phyloP scores from a whole-genome alignment of 2,329 filamentous ascomycete genomes.

The Furcasterigmium sp. region DNA sequence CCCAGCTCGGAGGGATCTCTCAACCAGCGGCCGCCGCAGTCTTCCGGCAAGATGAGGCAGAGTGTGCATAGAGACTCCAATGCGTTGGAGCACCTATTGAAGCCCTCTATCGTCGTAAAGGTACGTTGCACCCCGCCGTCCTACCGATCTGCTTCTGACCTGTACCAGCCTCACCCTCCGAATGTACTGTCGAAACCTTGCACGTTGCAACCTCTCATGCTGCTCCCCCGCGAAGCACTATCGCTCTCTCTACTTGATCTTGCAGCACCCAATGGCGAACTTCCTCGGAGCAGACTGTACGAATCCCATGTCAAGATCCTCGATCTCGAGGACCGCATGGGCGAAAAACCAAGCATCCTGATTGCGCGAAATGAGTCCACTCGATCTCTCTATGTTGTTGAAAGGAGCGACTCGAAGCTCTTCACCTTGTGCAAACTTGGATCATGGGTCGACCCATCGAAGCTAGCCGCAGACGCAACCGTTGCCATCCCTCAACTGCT shows the following conservation, averaged over 20 bases:
- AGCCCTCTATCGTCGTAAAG: conserved; percentile 46
- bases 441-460: conserved; percentile 56
- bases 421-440: conserved; percentile 67
- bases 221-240: conserved; percentile 56
- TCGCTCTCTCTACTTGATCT: conserved; percentile 59
- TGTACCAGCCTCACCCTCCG: conserved; percentile 49
- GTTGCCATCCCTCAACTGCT: conserved; percentile 26
- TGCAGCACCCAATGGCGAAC: conserved; percentile 39
- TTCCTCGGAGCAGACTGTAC: conserved; percentile 50
- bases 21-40: conserved; percentile 22
- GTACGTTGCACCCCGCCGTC: conserved; percentile 23
- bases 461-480: conserved; percentile 45
- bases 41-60: conserved; percentile 22
- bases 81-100: conserved; percentile 47
- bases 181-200: conserved; percentile 47
- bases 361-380: conserved; percentile 55
- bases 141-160: conserved; percentile 11
- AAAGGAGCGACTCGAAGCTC: conserved; percentile 54
- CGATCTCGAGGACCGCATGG: conserved; percentile 57
- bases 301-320: conserved; percentile 58
- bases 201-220: conserved; percentile 54
- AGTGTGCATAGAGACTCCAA: conserved; percentile 29
- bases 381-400: conserved; percentile 55
- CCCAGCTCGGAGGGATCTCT: conserved; percentile 32
- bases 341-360: conserved; percentile 49